Base-by-base conservation (phyloP, 805 yeast species). In the Candida suzukii region DNA sequence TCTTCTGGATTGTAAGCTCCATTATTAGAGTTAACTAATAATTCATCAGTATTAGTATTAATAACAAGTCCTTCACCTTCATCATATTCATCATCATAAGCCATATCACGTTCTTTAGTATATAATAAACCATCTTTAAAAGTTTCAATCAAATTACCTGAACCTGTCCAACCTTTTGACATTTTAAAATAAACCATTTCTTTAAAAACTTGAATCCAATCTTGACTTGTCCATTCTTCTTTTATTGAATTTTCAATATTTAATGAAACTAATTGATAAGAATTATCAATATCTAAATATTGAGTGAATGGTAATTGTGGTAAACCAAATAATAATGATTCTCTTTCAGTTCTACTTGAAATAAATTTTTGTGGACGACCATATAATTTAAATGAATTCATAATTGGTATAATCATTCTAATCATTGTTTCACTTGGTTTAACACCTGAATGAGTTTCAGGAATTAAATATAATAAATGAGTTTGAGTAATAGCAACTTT, bases 261-360 rank as follows among this genome's bases (percentile, higher is more conserved):
- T 26, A 63, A 42, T 2, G 52, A 43, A 13, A 61, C 56, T 33
- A 64, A 49, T 41, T 61, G 60, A 28, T 46, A 51, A 1, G 67
- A 50, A 26, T 57, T 49, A 28, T 56, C 57, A 21, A 46, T 46
- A 41, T 58, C 68, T 38, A 84, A 53, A 46, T 80, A 80, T 50
- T 78, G 74, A 26, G 78, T 76, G 44, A 73, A 78, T 3, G 95
- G 95, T 51, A 85, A 67, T 19, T 79, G 75, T 5, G 95, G 95
- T 45, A 84, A 66, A 0, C 82, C 91, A 64, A 82, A 84, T 27
- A 84, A 62, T 51, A 84, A 56, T 2, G 87, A 79, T 1, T 64
- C 52, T 17, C 65, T 60, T 49, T 80, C 75, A 14, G 62, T 64
- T 58, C 81, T 79, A 49, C 74, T 73, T 18, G 86, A 74, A 42